Conservation (phyloP, 768 basidiomycete species). For the Boletus reticulatus region DNA sequence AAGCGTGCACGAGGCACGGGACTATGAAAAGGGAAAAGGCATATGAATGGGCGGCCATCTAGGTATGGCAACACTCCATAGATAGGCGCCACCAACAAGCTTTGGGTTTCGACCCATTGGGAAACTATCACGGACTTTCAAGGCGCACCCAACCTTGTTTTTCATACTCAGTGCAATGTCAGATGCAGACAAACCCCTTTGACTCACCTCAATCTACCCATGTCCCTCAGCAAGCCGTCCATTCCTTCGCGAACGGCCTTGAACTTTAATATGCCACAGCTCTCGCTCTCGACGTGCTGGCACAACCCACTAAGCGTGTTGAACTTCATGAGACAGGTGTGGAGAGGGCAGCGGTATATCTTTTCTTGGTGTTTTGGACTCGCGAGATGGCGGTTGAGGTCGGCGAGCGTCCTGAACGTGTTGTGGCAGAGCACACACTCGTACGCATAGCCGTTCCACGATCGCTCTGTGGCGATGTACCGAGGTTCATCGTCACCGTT, state of each 20-base stretch:
- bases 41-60: slow-evolving; percentile 25
- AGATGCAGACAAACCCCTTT: background rate
- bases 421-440: slow-evolving; percentile 66
- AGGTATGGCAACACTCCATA: background rate
- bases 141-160: slow-evolving; percentile 16
- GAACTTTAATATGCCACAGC: slow-evolving; percentile 55
- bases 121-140: slow-evolving; percentile 27
- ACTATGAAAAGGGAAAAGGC: slow-evolving; percentile 5
- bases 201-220: slow-evolving; percentile 18
- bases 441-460: slow-evolving; percentile 45
- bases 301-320: slow-evolving; percentile 54
- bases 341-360: slow-evolving; percentile 54
- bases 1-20: slow-evolving; percentile 12
- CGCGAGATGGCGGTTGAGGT: slow-evolving; percentile 60
- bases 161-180: slow-evolving; percentile 7
- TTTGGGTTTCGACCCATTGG: background rate
- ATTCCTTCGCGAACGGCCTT: slow-evolving; percentile 38
- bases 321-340: slow-evolving; percentile 43
- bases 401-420: slow-evolving; percentile 37
- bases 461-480: slow-evolving; percentile 34
- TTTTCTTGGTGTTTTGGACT: slow-evolving; percentile 58
- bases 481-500: slow-evolving; percentile 4
- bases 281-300: slow-evolving; percentile 65
- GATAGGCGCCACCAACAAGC: slow-evolving; percentile 17
- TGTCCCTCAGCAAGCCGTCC: slow-evolving; percentile 29